Evolutionary conservation across 345 rosid genomes (phyloP), one percentile per base, ranked within the genome.

Genomic region (Boechera retrofracta): DNA sequence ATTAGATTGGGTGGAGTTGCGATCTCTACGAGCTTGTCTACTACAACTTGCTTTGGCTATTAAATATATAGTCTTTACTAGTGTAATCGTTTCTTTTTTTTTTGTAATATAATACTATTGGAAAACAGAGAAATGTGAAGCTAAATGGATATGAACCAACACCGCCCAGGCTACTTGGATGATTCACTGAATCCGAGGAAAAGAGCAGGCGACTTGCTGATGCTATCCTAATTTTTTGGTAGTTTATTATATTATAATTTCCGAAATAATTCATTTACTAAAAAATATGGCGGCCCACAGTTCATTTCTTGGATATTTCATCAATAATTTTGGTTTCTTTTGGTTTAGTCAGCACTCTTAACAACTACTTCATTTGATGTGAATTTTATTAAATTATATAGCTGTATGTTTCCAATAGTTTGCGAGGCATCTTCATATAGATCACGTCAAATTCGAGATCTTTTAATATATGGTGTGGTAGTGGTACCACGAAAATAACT

Each of bases 131-230:
- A 67, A 68, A 59, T 5, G 18, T 51, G 42, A 64, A 54, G 49
- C 15, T 36, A 10, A 18, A 31, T 54, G 71, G 54, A 73, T 53
- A 63, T 11, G 76, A 61, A 61, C 60, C 77, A 72, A 58, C 75
- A 70, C 76, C 59, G 60, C 60, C 72, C 80, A 70, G 76, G 52
- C 72, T 60, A 77, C 67, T 71, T 77, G 76, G 80, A 49, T 16
- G 44, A 55, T 77, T 63, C 80, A 70, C 80, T 47, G 76, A 71
- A 77, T 71, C 29, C 80, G 60, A 76, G 64, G 69, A 69, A 58
- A 32, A 52, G 47, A 59, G 67, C 18, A 55, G 21, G 5, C 72
- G 18, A 67, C 44, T 75, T 75, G 73, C 49, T 13, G 13, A 13
- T 44, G 7, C 18, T 51, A 38, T 48, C 67, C 7, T 38, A 0